phyloP scores from a whole-genome alignment of 1,284 basidiomycete species.

The Pisolithus thermaeus region DNA sequence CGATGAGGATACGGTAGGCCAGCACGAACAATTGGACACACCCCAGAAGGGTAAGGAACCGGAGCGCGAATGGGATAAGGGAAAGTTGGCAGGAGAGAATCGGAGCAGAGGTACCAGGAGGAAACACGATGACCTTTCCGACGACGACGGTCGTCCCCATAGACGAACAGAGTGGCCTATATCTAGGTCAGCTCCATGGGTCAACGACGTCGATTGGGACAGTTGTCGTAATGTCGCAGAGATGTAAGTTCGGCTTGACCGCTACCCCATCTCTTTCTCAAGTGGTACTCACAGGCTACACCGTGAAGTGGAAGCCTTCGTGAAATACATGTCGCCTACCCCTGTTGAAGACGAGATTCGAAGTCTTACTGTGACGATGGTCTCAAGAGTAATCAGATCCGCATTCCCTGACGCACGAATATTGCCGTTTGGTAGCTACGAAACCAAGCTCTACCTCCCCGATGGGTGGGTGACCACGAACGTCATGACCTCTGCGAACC shows the following conservation, averaged over 20 bases:
- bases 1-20: constrained; percentile 21
- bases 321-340: constrained; percentile 85
- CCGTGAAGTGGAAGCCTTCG: constrained; percentile 80
- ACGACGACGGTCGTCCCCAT: constrained; percentile 36
- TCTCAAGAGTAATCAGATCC: constrained; percentile 60
- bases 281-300: constrained; percentile 55
- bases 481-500: background rate
- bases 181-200: constrained; percentile 71
- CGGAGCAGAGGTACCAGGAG: constrained; percentile 32
- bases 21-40: constrained; percentile 14
- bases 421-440: constrained; percentile 87
- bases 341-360: constrained; percentile 82
- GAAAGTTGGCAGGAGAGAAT: constrained; percentile 24
- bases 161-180: constrained; percentile 46
- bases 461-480: constrained; percentile 59
- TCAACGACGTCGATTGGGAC: constrained; percentile 74
- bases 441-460: constrained; percentile 93
- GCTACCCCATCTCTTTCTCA: constrained; percentile 9
- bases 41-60: constrained; percentile 24
- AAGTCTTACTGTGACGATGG: constrained; percentile 68
- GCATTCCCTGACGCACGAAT: constrained; percentile 81
- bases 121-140: constrained; percentile 39
- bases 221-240: constrained; percentile 73
- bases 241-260: constrained; percentile 46
- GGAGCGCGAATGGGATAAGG: constrained; percentile 41